Conservation (phyloP, 257 asterid genomes). For the Salvia hispanica region DNA sequence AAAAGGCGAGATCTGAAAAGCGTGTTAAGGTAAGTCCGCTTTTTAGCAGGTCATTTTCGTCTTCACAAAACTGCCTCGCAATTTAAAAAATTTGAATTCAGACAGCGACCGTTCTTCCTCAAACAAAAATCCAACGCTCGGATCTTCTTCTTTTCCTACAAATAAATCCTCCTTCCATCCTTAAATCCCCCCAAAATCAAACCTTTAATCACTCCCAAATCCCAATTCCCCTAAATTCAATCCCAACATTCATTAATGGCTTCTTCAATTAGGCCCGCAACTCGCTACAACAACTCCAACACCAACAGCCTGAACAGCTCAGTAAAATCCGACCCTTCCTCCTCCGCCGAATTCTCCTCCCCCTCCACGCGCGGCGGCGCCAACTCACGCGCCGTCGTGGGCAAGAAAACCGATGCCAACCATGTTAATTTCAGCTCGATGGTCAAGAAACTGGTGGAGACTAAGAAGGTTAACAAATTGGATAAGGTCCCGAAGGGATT, state of each 20-base stretch:
- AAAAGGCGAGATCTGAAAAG: no score
- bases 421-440: constrained; percentile 52
- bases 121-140: constrained; percentile 32
- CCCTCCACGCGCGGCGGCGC: constrained; percentile 20
- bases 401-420: constrained; percentile 38
- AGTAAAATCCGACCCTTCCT: constrained; percentile 70
- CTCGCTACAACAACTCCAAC: constrained; percentile 54
- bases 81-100: constrained; percentile 36
- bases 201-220: constrained; percentile 29
- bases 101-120: constrained; percentile 30
- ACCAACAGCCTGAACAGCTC: constrained; percentile 45
- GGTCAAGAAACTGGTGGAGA: constrained; percentile 74
- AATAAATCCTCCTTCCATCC: constrained; percentile 23
- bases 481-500: constrained; percentile 44
- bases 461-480: constrained; percentile 48
- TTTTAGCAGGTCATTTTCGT: constrained; percentile 34
- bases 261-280: constrained; percentile 70
- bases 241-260: constrained; percentile 49
- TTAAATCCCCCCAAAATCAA: constrained; percentile 11
- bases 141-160: constrained; percentile 23
- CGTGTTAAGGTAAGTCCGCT: constrained; percentile 35
- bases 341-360: constrained; percentile 54
- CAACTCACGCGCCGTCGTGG: constrained; percentile 49
- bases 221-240: neutral
- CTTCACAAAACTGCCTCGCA: constrained; percentile 29